Evolutionary conservation across 2,329 filamentous ascomycete genomes (phyloP).

Genomic region (Neocatenulostroma microsporum): DNA sequence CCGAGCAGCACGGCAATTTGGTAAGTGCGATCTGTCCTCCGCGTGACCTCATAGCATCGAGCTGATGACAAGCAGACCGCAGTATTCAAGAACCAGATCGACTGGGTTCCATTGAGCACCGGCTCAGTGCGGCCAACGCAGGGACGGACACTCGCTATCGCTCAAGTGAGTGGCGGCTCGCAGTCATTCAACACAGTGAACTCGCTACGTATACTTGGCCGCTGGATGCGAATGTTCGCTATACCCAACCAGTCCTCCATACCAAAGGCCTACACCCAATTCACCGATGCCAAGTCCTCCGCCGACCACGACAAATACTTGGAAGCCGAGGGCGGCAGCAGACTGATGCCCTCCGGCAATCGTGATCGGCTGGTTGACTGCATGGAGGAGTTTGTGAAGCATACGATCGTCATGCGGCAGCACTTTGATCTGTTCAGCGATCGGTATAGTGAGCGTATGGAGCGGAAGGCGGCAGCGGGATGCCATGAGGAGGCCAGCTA

Average conservation of each 20-base stretch:
- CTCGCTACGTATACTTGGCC: slow-evolving; percentile 54
- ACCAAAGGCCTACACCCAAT: slow-evolving; percentile 56
- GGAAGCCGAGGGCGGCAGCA: slow-evolving; percentile 20
- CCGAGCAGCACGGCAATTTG: slow-evolving; percentile 60
- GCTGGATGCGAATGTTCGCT: slow-evolving; percentile 44
- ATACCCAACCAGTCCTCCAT: slow-evolving; percentile 60
- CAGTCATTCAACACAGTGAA: slow-evolving; percentile 64
- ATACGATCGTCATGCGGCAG: slow-evolving; percentile 56
- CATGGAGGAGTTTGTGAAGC: slow-evolving; percentile 65
- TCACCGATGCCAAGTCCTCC: slow-evolving; percentile 41
- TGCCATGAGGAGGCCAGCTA: background rate
- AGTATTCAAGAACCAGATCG: slow-evolving; percentile 63
- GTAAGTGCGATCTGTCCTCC: slow-evolving; percentile 32
- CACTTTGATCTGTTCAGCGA: slow-evolving; percentile 56
- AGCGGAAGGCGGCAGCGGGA: slow-evolving; percentile 5
- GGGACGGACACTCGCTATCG: slow-evolving; percentile 55
- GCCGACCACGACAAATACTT: slow-evolving; percentile 16
- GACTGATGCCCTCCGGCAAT: slow-evolving; percentile 20
- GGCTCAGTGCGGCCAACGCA: slow-evolving; percentile 59
- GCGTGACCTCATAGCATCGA: background rate
- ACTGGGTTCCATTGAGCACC: slow-evolving; percentile 58
- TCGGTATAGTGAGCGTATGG: slow-evolving; percentile 51
- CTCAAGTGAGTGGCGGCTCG: slow-evolving; percentile 56
- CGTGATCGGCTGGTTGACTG: slow-evolving; percentile 25
- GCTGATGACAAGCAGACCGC: slow-evolving; percentile 40